These are phyloP conservation scores for Mortierella alpina DNA, from an alignment of 192 early-diverging fungal species.

Conservation along the genomic window DNA sequence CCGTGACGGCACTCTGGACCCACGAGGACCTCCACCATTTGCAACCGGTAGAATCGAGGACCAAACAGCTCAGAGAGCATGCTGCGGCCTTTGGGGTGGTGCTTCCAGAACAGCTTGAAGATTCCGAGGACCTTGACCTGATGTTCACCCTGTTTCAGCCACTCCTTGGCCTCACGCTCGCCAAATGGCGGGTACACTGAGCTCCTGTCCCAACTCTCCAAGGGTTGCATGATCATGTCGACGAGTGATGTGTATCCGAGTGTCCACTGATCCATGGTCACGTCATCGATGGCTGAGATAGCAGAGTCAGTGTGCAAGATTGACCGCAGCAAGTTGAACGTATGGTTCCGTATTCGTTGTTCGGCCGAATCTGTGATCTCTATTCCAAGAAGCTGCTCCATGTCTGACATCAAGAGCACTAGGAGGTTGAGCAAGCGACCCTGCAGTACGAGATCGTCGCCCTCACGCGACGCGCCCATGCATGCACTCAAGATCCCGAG, in stretches of 20 bases:
- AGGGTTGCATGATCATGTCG: conserved; percentile 21
- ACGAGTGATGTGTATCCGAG: conserved; percentile 29
- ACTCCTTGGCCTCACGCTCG: too few relatives aligned
- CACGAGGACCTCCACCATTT: conserved; percentile 13
- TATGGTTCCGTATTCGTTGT: conserved; percentile 1
- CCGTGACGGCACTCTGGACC: background rate
- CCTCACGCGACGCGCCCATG: conserved; percentile 1
- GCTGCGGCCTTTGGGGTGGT: conserved; percentile 9
- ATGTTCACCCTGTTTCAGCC: too few relatives aligned
- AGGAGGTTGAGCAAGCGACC: conserved; percentile 17
- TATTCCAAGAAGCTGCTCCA: conserved; percentile 7
- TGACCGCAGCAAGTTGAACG: conserved; percentile 6
- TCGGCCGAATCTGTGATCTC: conserved; percentile 1
- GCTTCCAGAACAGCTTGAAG: conserved; percentile 34
- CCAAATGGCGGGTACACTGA: too few relatives aligned
- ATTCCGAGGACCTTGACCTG: conserved; percentile 12
- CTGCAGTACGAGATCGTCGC: background rate
- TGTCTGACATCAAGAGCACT: conserved; percentile 20
- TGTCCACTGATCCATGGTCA: conserved; percentile 15
- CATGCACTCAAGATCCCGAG: conserved; percentile 9
- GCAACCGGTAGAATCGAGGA: conserved; percentile 17
- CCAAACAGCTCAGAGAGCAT: conserved; percentile 26
- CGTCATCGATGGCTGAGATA: conserved; percentile 8
- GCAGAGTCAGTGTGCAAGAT: conserved; percentile 6
- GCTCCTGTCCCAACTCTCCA: conserved; percentile 5